Evolutionary conservation across 805 yeast species (phyloP), one percentile per base, ranked within the genome.

Genomic region (Suhomyces canberraensis): DNA sequence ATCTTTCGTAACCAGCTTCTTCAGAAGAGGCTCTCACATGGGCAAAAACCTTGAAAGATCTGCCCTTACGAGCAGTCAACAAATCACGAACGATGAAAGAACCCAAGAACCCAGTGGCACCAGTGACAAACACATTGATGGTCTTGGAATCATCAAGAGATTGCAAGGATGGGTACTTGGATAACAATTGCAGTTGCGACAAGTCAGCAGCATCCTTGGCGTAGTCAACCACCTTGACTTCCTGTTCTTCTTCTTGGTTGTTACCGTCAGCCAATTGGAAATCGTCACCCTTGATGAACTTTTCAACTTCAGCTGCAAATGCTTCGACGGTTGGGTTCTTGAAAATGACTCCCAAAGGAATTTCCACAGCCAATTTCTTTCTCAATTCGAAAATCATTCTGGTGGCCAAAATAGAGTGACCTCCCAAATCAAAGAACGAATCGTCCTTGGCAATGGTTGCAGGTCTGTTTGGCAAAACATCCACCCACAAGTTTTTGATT

Each of bases 351-450:
- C 96, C 96, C 43, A 93, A 69, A 16, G 98, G 97, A 36, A 93
- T 69, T 42, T 89, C 95, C 28, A 90, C 75, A 27, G 78, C 74
- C 41, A 90, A 69, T 47, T 74, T 75, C 66, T 84, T 83, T 58
- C 97, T 78, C 49, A 93, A 75, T 48, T 85, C 90, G 53, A 93
- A 93, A 43, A 93, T 91, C 96, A 93, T 89, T 58, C 95, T 78
- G 0, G 99, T 95, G 6, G 98, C 98, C 45, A 93, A 70, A 51
- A 93, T 91, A 1, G 98, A 91, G 62, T 93, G 99, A 2, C 99
- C 99, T 41, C 99, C 99, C 36, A 95, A 68, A 56, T 93, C 99
- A 54, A 93, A 93, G 76, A 93, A 93, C 1, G 95, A 85, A 59
- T 93, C 98, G 2, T 76, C 75, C 22, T 83, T 82, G 20, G 82